Evolutionary conservation across 352 stramenopile species (phyloP).

Genomic region (Thalassiosira hispida): DNA sequence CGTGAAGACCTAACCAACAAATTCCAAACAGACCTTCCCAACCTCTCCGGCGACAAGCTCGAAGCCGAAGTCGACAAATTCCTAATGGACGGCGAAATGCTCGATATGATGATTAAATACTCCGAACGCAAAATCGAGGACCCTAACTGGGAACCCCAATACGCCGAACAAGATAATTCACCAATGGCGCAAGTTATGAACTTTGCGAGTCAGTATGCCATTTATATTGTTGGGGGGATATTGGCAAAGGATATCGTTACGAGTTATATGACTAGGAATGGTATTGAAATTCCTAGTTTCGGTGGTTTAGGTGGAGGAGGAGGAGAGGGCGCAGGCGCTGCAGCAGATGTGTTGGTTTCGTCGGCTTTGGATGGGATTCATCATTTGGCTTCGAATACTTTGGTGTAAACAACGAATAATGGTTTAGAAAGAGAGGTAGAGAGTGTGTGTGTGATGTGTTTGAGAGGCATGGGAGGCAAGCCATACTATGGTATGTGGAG

Average conservation of each 20-base stretch:
- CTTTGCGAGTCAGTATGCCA: slow-evolving; percentile 62
- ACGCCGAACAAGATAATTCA: slow-evolving; percentile 40
- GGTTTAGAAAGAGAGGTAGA: too few relatives aligned
- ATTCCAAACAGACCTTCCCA: slow-evolving; percentile 69
- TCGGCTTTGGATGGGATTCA: slow-evolving; percentile 3
- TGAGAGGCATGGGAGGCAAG: too few relatives aligned
- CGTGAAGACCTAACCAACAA: slow-evolving; percentile 70
- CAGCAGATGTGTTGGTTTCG: slow-evolving; percentile 1
- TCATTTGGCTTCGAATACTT: slow-evolving; percentile 1
- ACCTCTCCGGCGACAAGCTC: slow-evolving; percentile 38
- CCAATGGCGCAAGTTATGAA: slow-evolving; percentile 15
- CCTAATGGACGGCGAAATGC: slow-evolving; percentile 79
- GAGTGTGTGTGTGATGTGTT: too few relatives aligned
- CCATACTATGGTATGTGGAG: too few relatives aligned
- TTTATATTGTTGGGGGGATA: slow-evolving; percentile 63
- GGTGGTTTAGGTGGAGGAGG: neutral
- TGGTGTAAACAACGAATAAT: too few relatives aligned
- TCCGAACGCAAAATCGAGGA: slow-evolving; percentile 63
- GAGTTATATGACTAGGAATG: slow-evolving; percentile 28
- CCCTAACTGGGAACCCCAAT: slow-evolving; percentile 57
- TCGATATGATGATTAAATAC: slow-evolving; percentile 76
- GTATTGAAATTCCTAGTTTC: neutral
- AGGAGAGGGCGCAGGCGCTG: neutral
- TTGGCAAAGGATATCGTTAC: slow-evolving; percentile 47
- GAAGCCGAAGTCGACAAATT: slow-evolving; percentile 74